phyloP scores from a whole-genome alignment of 108 stramenopile species.

The Skeletonema grethae region DNA sequence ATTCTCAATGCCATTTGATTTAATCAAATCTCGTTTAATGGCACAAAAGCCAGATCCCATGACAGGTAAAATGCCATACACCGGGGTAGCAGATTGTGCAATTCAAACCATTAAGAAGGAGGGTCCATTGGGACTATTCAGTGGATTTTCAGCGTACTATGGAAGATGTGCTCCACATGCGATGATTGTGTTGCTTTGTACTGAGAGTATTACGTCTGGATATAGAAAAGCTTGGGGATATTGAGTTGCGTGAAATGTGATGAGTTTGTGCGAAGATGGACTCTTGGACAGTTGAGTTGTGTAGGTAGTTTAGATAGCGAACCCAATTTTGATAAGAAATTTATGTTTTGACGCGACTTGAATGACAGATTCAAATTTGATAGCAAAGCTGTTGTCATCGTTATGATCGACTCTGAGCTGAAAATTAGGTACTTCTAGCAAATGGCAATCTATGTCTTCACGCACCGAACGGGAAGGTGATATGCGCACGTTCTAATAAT shows the following conservation, averaged over 20 bases:
- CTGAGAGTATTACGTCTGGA: constrained; percentile 89
- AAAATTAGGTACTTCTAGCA: too few species aligned
- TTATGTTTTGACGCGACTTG: neutral
- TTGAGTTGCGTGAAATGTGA: neutral
- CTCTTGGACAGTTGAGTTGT: neutral
- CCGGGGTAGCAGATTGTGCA: constrained; percentile 87
- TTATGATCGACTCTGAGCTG: too few species aligned
- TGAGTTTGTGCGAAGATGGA: neutral
- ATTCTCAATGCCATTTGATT: constrained; percentile 97
- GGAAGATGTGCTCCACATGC: constrained; percentile 98
- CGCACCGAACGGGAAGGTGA: too few species aligned
- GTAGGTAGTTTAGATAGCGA: neutral
- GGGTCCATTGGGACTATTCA: constrained; percentile 93
- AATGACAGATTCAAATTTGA: too few species aligned
- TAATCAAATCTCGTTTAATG: constrained; percentile 97
- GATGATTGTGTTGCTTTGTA: constrained; percentile 97
- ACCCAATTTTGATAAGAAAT: neutral
- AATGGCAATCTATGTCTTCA: too few species aligned
- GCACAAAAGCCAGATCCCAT: constrained; percentile 80
- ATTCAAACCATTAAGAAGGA: constrained; percentile 81
- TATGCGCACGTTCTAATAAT: neutral
- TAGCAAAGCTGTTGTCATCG: too few species aligned
- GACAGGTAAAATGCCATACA: constrained; percentile 92
- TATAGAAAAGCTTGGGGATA: constrained; percentile 63
- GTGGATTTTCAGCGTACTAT: constrained; percentile 96